phyloP scores from a whole-genome alignment of 2,329 filamentous ascomycete species.

The Hymenoscyphus linearis region DNA sequence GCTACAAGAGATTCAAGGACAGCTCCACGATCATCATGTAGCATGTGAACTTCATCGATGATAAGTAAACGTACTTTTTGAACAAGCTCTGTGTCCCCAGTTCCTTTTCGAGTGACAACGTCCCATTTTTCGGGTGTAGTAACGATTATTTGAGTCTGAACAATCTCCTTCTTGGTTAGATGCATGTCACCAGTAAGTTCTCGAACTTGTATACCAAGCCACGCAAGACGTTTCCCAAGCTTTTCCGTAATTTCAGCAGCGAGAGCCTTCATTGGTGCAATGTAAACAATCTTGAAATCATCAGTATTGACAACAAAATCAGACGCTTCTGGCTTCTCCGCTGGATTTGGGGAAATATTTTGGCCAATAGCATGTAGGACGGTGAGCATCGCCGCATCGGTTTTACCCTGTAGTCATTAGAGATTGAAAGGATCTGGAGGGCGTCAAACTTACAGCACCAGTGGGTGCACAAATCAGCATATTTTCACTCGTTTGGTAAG shows the following conservation, averaged over 20 bases:
- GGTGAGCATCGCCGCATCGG: conserved; percentile 94
- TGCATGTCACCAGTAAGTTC: conserved; percentile 99
- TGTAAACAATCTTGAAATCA: conserved; percentile 97
- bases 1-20: conserved; percentile 95
- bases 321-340: conserved; percentile 64
- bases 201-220: conserved; percentile 87
- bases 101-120: conserved; percentile 94
- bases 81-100: conserved; percentile 92
- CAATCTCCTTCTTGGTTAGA: conserved; percentile 90
- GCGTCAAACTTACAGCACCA: conserved; percentile 59
- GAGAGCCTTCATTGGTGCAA: conserved; percentile 97
- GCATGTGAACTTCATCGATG: conserved; percentile 99
- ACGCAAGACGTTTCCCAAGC: conserved; percentile 82
- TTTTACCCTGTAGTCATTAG: conserved; percentile 66
- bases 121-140: conserved; percentile 99
- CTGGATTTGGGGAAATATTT: conserved; percentile 74
- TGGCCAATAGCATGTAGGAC: conserved; percentile 87
- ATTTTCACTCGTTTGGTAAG: conserved; percentile 93
- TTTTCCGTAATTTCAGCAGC: conserved; percentile 96
- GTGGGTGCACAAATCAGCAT: conserved; percentile 98
- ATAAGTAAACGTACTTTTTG: conserved; percentile 95
- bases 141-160: conserved; percentile 95
- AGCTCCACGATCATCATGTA: conserved; percentile 94
- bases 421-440: conserved; percentile 6
- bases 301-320: conserved; percentile 80